Evolutionary conservation across 768 basidiomycete species (phyloP).

Genomic region (Tylopilus rubrobrunneus): DNA sequence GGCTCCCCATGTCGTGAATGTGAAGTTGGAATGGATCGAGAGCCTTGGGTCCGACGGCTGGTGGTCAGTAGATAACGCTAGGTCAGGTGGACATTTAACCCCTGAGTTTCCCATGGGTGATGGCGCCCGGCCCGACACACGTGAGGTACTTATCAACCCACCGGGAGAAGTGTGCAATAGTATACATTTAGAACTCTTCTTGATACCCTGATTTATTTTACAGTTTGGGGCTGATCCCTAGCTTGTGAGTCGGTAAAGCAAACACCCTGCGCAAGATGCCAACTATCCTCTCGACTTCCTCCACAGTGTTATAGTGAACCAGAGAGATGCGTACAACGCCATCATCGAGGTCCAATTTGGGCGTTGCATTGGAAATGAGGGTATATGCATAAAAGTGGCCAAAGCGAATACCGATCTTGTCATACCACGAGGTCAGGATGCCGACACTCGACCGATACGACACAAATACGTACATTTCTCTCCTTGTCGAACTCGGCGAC

Average conservation of each 20-base stretch:
- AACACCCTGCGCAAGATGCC: slow-evolving; percentile 50
- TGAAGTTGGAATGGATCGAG: not conserved
- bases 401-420: slow-evolving; percentile 70
- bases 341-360: slow-evolving; percentile 57
- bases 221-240: not conserved
- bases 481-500: slow-evolving; percentile 62
- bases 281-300: slow-evolving; percentile 63
- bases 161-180: too few species aligned
- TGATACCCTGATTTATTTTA: not conserved
- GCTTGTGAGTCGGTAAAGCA: slow-evolving; percentile 1
- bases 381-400: slow-evolving; percentile 79
- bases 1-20: slow-evolving; percentile 14
- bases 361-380: slow-evolving; percentile 47
- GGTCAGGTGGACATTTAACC: not conserved
- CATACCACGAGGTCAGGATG: not conserved
- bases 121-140: not conserved
- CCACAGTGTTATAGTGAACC: slow-evolving; percentile 76
- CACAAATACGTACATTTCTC: slow-evolving; percentile 48
- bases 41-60: not conserved
- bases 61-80: not conserved
- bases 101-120: not conserved
- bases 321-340: slow-evolving; percentile 73
- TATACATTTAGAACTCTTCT: too few species aligned
- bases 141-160: too few species aligned
- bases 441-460: not conserved